These are phyloP conservation scores for Ophiostoma piceae DNA, from an alignment of 2,329 filamentous ascomycete species.

Conservation along the genomic window DNA sequence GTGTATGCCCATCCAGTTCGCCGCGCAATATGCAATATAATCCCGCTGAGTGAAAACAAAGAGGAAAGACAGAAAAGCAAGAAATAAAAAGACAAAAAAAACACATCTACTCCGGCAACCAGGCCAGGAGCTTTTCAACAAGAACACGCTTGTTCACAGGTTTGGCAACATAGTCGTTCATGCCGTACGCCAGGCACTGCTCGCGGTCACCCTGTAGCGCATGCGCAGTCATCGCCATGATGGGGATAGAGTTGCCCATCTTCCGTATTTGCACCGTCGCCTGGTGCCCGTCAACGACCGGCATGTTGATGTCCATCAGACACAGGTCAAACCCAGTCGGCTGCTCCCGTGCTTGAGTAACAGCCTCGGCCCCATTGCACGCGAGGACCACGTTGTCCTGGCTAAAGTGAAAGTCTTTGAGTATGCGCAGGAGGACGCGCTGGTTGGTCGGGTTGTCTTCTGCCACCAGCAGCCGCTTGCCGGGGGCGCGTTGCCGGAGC, in stretches of 20 bases:
- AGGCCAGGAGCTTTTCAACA: constrained; percentile 23
- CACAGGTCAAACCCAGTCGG: constrained; percentile 44
- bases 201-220: constrained; percentile 52
- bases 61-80: background rate
- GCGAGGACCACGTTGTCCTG: constrained; percentile 37
- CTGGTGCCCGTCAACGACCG: constrained; percentile 51
- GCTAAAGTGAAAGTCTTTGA: constrained; percentile 39
- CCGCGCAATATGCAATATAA: background rate
- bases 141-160: constrained; percentile 31
- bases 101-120: constrained; percentile 20
- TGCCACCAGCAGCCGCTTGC: constrained; percentile 39
- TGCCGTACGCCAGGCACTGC: constrained; percentile 48
- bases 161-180: constrained; percentile 50
- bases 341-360: constrained; percentile 38
- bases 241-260: constrained; percentile 29
- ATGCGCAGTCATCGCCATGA: constrained; percentile 51
- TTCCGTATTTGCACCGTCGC: constrained; percentile 48
- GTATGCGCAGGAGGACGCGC: constrained; percentile 37
- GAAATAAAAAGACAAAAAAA: background rate
- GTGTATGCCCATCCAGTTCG: background rate
- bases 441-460: constrained; percentile 44
- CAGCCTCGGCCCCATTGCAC: constrained; percentile 41
- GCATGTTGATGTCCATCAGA: constrained; percentile 58
- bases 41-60: background rate
- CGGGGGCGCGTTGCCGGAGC: constrained; percentile 36